phyloP scores from a whole-genome alignment of 2,329 filamentous ascomycete genomes.

The Beauveria asiatica region DNA sequence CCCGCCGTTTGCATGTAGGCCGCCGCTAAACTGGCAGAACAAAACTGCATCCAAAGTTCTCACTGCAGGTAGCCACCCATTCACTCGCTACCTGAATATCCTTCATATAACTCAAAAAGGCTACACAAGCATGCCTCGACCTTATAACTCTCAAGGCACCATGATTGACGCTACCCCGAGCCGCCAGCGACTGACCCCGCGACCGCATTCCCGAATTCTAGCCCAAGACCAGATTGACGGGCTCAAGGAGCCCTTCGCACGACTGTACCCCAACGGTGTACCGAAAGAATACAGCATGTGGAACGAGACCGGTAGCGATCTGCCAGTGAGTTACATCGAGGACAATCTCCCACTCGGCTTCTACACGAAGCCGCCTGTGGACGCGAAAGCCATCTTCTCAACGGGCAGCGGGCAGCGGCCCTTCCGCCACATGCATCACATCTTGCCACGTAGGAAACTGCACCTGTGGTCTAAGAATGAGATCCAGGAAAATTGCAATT shows the following conservation, averaged over 20 bases:
- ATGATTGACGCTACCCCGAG: not conserved
- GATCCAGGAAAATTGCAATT: slow-evolving; percentile 31
- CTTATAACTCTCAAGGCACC: not conserved
- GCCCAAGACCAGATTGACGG: slow-evolving; percentile 18
- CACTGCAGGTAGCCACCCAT: not conserved
- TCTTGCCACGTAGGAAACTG: slow-evolving; percentile 20
- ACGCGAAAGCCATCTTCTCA: slow-evolving; percentile 31
- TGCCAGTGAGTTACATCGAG: slow-evolving; percentile 25
- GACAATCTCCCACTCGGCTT: slow-evolving; percentile 28
- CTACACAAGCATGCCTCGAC: too few relatives aligned
- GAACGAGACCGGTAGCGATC: slow-evolving; percentile 16
- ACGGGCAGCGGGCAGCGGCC: slow-evolving; percentile 22
- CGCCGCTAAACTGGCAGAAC: not conserved
- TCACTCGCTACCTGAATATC: not conserved
- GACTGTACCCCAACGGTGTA: slow-evolving; percentile 29
- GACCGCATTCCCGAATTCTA: slow-evolving; percentile 12
- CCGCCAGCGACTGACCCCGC: not conserved
- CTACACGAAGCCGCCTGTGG: slow-evolving; percentile 25
- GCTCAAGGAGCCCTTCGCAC: slow-evolving; percentile 19
- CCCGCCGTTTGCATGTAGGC: not conserved
- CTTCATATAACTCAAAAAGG: not conserved
- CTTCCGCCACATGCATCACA: slow-evolving; percentile 23
- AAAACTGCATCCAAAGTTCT: not conserved
- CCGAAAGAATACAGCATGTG: slow-evolving; percentile 28
- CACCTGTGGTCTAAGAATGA: slow-evolving; percentile 32